Conservation (phyloP, 768 basidiomycete species). For the Suillus discolor region DNA sequence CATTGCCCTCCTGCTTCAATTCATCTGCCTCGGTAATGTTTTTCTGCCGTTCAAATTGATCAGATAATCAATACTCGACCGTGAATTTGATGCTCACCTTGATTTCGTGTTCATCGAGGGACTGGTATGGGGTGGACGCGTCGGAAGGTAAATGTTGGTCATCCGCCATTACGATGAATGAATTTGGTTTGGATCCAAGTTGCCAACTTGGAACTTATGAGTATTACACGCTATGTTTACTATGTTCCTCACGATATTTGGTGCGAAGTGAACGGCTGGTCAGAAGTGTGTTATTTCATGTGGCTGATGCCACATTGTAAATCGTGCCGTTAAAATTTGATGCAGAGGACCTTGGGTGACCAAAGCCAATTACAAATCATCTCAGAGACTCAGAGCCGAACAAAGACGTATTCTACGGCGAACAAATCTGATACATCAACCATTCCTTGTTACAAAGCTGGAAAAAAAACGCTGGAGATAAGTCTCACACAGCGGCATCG, state of each 20-base stretch:
- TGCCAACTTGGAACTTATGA: not conserved
- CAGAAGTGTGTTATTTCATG: not conserved
- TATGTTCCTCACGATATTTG: not conserved
- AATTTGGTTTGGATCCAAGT: not conserved
- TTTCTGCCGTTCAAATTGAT: slow-evolving; percentile 35
- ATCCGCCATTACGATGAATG: not conserved
- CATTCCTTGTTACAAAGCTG: too few species aligned
- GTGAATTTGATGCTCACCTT: slow-evolving; percentile 1
- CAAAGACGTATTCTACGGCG: too few species aligned
- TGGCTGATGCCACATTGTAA: not conserved
- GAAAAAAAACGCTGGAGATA: too few species aligned
- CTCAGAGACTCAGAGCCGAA: too few species aligned
- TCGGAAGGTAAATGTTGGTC: slow-evolving; percentile 6
- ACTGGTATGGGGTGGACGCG: not conserved
- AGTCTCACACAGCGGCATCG: too few species aligned
- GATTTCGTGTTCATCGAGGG: not conserved
- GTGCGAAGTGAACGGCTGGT: not conserved
- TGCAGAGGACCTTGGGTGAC: not conserved
- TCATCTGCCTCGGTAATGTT: slow-evolving; percentile 54
- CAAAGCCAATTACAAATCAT: too few species aligned
- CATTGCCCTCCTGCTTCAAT: slow-evolving; percentile 77
- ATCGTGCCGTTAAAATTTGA: not conserved
- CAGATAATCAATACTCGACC: not conserved
- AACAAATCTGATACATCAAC: too few species aligned
- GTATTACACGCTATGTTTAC: not conserved